These are phyloP conservation scores for Aspergillus luchuensis DNA, from an alignment of 2,329 filamentous ascomycete species.

Conservation along the genomic window DNA sequence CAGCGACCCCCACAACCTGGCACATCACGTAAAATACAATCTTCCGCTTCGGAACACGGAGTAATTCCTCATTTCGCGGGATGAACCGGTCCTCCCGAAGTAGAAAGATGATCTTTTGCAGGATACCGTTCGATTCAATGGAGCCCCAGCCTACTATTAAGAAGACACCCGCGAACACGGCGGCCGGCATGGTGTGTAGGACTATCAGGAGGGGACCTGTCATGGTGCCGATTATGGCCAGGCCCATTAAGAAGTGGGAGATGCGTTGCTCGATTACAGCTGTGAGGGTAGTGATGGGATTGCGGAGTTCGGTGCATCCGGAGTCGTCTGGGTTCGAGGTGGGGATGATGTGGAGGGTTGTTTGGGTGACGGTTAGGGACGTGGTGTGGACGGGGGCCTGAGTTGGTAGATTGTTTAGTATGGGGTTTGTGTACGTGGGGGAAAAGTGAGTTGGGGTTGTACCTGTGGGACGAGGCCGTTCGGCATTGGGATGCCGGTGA, in stretches of 20 bases:
- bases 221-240: slow-evolving; percentile 76
- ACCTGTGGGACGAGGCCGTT: slow-evolving; percentile 80
- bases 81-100: slow-evolving; percentile 63
- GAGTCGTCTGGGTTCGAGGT: slow-evolving; percentile 13
- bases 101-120: slow-evolving; percentile 69
- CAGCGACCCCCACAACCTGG: slow-evolving; percentile 55
- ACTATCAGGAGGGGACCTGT: slow-evolving; percentile 69
- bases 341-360: slow-evolving; percentile 68
- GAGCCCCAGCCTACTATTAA: slow-evolving; percentile 80
- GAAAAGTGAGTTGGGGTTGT: slow-evolving; percentile 41
- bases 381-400: slow-evolving; percentile 62
- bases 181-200: slow-evolving; percentile 73
- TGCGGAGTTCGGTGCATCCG: slow-evolving; percentile 61
- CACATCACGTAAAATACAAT: slow-evolving; percentile 55
- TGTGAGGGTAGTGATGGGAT: slow-evolving; percentile 42
- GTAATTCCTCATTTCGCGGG: slow-evolving; percentile 50
- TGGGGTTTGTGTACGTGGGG: slow-evolving; percentile 24
- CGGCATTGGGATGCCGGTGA: slow-evolving; percentile 74
- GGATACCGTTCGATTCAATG: slow-evolving; percentile 72
- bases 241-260: slow-evolving; percentile 73
- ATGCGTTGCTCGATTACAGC: slow-evolving; percentile 67
- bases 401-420: not conserved
- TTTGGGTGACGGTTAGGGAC: slow-evolving; percentile 69
- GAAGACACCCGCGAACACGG: slow-evolving; percentile 74
- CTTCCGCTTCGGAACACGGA: slow-evolving; percentile 46